Evolutionary conservation across 768 basidiomycete species (phyloP).

Genomic region (Termitomyces sp.): DNA sequence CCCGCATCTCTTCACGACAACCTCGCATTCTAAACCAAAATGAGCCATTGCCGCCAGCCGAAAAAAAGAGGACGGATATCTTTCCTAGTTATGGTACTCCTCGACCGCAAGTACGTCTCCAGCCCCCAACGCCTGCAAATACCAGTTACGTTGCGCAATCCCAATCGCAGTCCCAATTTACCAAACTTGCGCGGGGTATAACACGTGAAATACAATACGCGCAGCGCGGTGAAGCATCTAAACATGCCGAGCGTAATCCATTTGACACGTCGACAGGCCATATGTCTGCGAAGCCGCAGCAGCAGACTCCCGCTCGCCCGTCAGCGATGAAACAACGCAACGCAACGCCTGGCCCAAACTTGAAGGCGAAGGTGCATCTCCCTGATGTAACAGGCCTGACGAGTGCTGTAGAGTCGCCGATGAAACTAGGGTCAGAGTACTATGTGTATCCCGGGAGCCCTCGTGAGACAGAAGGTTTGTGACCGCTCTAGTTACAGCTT

Average conservation of each 20-base stretch:
- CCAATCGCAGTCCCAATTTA: conserved; percentile 42
- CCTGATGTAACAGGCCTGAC: conserved; percentile 87
- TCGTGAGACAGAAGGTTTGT: conserved; percentile 65
- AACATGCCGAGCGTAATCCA: conserved; percentile 29
- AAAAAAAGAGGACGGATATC: conserved; percentile 24
- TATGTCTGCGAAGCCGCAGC: conserved; percentile 28
- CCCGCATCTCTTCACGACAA: conserved; percentile 18
- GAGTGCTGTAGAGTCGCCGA: conserved; percentile 72
- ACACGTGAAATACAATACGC: conserved; percentile 47
- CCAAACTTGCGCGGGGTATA: conserved; percentile 54
- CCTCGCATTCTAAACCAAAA: conserved; percentile 11
- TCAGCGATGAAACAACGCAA: conserved; percentile 18
- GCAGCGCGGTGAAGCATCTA: conserved; percentile 13
- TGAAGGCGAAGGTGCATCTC: conserved; percentile 46
- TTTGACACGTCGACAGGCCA: conserved; percentile 23
- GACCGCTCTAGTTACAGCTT: not conserved
- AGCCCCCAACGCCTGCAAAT: conserved; percentile 60
- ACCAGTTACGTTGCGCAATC: conserved; percentile 27
- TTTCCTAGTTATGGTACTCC: conserved; percentile 22
- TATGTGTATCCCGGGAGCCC: conserved; percentile 43
- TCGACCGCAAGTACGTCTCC: conserved; percentile 51
- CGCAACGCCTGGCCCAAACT: conserved; percentile 20
- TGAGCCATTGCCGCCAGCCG: conserved; percentile 31
- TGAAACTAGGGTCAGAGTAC: conserved; percentile 51
- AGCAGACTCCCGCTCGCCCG: conserved; percentile 15